phyloP scores from a whole-genome alignment of 2,329 filamentous ascomycete genomes.

The Fusarium verticillioides region DNA sequence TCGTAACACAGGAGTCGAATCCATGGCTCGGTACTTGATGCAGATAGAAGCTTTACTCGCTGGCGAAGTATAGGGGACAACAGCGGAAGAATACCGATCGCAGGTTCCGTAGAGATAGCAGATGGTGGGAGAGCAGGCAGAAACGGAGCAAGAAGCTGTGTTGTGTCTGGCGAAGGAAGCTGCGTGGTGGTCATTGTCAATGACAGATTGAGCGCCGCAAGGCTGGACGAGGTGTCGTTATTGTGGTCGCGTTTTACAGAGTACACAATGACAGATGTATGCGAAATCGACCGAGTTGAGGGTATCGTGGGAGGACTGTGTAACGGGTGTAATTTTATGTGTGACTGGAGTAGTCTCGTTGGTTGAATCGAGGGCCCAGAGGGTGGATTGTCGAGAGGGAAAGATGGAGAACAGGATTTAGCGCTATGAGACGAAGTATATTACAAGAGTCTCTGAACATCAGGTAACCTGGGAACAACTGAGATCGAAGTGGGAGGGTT shows the following conservation, averaged over 20 bases:
- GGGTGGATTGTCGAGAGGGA: constrained; percentile 19
- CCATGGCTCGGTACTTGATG: constrained; percentile 73
- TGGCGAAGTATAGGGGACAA: constrained; percentile 75
- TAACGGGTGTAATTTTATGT: constrained; percentile 26
- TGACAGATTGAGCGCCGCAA: background rate
- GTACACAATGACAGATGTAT: constrained; percentile 1
- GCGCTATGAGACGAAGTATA: background rate
- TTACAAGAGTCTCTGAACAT: background rate
- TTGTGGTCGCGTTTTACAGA: constrained; percentile 12
- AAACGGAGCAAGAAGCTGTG: constrained; percentile 63
- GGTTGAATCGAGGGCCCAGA: constrained; percentile 20
- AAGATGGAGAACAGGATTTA: constrained; percentile 9
- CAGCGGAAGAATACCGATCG: constrained; percentile 66
- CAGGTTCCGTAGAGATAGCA: constrained; percentile 66
- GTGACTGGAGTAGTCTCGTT: constrained; percentile 18
- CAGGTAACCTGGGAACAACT: background rate
- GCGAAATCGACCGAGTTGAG: constrained; percentile 1
- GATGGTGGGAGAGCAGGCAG: constrained; percentile 70
- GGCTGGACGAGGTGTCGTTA: background rate
- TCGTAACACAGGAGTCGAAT: constrained; percentile 79
- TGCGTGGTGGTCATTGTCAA: constrained; percentile 44
- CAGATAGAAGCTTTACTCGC: constrained; percentile 72
- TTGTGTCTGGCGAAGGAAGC: constrained; percentile 58
- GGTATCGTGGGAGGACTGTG: constrained; percentile 5
- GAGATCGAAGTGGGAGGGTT: constrained; percentile 1